A percentile compares a stretch with the other conserved stretches of the same genome.
These are phyloP conservation scores for Anthoceros angustus DNA, from an alignment of 225 moss, liverwort and hornwort species.

Conservation along the genomic window DNA sequence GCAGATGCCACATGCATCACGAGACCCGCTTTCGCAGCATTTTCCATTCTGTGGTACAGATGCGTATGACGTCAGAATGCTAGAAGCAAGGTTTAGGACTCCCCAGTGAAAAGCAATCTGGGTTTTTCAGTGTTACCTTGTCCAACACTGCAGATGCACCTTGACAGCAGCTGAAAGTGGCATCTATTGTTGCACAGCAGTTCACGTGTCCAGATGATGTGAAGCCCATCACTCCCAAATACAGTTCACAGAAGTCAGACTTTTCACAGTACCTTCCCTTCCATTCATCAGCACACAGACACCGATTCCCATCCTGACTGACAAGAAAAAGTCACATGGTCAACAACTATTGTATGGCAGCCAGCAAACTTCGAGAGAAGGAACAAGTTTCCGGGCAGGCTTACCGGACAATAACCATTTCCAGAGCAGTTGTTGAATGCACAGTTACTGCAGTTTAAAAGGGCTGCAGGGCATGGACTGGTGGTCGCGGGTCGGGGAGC, in stretches of 20 bases:
- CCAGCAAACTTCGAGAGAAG: too few species aligned
- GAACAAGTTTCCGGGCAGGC: not conserved
- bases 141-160: not conserved
- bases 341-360: not conserved
- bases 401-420: constrained; percentile 1
- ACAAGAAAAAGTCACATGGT: not conserved
- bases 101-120: too few species aligned
- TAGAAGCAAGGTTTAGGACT: too few species aligned
- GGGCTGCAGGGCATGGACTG: not conserved
- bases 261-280: constrained; percentile 1
- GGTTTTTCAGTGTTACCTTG: not conserved
- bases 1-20: constrained; percentile 3
- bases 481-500: not conserved
- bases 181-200: not conserved
- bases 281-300: not conserved
- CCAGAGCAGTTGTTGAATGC: not conserved
- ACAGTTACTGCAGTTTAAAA: constrained; percentile 2
- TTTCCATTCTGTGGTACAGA: not conserved
- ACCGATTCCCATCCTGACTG: constrained; percentile 3
- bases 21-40: not conserved
- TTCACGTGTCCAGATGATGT: not conserved
- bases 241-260: not conserved
- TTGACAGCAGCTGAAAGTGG: not conserved
- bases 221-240: constrained; percentile 3
- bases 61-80: not conserved